These are phyloP conservation scores for Blastomyces emzantsi DNA, from an alignment of 2,329 filamentous ascomycete species.

Conservation along the genomic window DNA sequence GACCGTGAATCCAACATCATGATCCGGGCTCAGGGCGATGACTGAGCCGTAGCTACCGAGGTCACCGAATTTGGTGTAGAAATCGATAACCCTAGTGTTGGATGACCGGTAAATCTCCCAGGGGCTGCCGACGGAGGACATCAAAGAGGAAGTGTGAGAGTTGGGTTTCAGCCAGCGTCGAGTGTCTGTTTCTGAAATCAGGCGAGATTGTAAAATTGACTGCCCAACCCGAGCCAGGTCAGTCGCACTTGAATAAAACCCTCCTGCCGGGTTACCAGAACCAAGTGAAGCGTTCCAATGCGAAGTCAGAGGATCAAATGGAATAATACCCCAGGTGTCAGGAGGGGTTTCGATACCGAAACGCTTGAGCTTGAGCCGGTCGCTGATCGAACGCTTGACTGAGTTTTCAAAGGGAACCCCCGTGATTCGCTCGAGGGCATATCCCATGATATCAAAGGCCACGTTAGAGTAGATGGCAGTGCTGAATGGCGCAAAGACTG, in stretches of 20 bases:
- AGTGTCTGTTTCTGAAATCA: constrained; percentile 28
- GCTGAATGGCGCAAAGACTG: constrained; percentile 26
- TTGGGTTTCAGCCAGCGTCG: constrained; percentile 36
- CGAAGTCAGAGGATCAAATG: constrained; percentile 23
- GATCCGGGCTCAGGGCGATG: constrained; percentile 29
- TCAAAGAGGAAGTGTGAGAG: constrained; percentile 28
- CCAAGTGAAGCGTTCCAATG: constrained; percentile 28
- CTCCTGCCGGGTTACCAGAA: constrained; percentile 22
- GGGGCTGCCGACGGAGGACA: constrained; percentile 29
- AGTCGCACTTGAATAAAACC: constrained; percentile 25
- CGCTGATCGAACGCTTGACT: constrained; percentile 26
- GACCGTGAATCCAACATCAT: constrained; percentile 29
- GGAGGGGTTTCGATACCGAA: constrained; percentile 28
- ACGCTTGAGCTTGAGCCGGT: constrained; percentile 25
- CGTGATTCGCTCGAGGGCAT: constrained; percentile 28
- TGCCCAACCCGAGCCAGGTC: constrained; percentile 33
- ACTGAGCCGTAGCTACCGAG: constrained; percentile 29
- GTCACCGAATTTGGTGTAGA: constrained; percentile 31
- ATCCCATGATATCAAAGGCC: constrained; percentile 32
- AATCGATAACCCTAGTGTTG: constrained; percentile 23
- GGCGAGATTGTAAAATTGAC: constrained; percentile 31
- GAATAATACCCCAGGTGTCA: constrained; percentile 30
- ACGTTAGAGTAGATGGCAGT: constrained; percentile 35
- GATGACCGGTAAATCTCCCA: constrained; percentile 32
- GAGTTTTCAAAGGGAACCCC: constrained; percentile 26